Evolutionary conservation across 495 filamentous ascomycete genomes (phyloP).

Genomic region (Letharia columbiana): DNA sequence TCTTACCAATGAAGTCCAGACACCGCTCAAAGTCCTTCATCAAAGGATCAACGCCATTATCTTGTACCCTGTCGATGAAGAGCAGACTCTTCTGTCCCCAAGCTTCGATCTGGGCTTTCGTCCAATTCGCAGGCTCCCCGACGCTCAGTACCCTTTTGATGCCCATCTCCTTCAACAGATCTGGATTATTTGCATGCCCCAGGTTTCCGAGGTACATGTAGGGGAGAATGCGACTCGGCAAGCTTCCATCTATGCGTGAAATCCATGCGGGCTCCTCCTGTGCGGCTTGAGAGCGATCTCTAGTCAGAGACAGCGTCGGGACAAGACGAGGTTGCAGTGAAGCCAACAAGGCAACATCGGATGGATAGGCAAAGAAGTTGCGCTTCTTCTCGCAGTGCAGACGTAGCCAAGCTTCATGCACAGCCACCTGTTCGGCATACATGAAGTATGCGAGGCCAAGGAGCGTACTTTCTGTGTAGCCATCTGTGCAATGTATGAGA

Average conservation of each 20-base stretch:
- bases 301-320: constrained; percentile 29
- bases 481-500: constrained; percentile 87
- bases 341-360: constrained; percentile 71
- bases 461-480: constrained; percentile 89
- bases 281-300: constrained; percentile 28
- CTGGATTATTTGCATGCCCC: constrained; percentile 85
- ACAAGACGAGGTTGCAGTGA: constrained; percentile 66
- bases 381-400: constrained; percentile 72
- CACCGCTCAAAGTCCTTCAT: constrained; percentile 82
- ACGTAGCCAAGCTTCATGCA: constrained; percentile 76
- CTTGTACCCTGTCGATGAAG: constrained; percentile 76
- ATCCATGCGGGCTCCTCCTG: constrained; percentile 66
- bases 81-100: constrained; percentile 71
- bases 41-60: constrained; percentile 91
- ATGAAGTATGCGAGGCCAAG: constrained; percentile 84
- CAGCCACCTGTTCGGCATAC: constrained; percentile 72
- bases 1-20: constrained; percentile 82
- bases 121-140: constrained; percentile 83
- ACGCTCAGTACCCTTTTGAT: constrained; percentile 86
- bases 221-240: constrained; percentile 80
- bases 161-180: constrained; percentile 66
- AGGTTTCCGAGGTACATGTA: constrained; percentile 96
- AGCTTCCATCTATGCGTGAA: constrained; percentile 72
- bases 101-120: constrained; percentile 50
- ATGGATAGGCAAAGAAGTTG: constrained; percentile 94